A percentile compares a stretch with the other conserved stretches of the same genome.
Conservation (phyloP, 1,139 yeast species). For the Groenewaldozyma sp. region DNA sequence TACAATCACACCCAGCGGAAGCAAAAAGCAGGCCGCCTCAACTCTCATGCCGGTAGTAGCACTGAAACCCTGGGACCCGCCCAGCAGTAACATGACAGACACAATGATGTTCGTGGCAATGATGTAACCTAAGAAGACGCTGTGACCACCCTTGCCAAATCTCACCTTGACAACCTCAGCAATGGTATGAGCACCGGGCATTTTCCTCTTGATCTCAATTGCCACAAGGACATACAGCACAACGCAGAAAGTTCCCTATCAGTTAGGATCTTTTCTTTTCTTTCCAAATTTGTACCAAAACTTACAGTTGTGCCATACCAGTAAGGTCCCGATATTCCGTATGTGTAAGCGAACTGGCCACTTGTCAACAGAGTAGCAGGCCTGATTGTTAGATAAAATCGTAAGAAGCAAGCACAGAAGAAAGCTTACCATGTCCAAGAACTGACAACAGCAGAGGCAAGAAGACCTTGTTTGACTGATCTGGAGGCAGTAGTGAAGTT, state of each 20-base stretch:
- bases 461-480: slow-evolving; percentile 66
- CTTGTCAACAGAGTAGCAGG: slow-evolving; percentile 72
- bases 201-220: slow-evolving; percentile 43
- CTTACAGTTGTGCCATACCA: slow-evolving; percentile 55
- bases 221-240: slow-evolving; percentile 61
- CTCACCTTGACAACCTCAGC: slow-evolving; percentile 57
- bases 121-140: slow-evolving; percentile 63
- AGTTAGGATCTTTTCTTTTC: too few relatives aligned
- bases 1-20: slow-evolving; percentile 71
- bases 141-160: slow-evolving; percentile 60
- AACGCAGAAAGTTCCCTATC: slow-evolving; percentile 49
- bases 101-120: slow-evolving; percentile 73
- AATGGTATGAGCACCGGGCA: slow-evolving; percentile 50
- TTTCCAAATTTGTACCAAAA: slow-evolving; percentile 1
- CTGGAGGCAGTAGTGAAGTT: slow-evolving; percentile 86
- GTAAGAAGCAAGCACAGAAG: too few relatives aligned
- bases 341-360: slow-evolving; percentile 60
- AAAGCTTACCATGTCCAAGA: slow-evolving; percentile 97
- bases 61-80: slow-evolving; percentile 69
- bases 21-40: slow-evolving; percentile 65
- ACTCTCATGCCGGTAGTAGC: slow-evolving; percentile 75
- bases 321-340: slow-evolving; percentile 66
- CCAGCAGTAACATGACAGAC: slow-evolving; percentile 65
- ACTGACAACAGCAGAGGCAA: slow-evolving; percentile 76
- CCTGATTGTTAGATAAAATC: too few relatives aligned